Conservation (phyloP, 768 basidiomycete species). For the Xanthoconium stramineum region DNA sequence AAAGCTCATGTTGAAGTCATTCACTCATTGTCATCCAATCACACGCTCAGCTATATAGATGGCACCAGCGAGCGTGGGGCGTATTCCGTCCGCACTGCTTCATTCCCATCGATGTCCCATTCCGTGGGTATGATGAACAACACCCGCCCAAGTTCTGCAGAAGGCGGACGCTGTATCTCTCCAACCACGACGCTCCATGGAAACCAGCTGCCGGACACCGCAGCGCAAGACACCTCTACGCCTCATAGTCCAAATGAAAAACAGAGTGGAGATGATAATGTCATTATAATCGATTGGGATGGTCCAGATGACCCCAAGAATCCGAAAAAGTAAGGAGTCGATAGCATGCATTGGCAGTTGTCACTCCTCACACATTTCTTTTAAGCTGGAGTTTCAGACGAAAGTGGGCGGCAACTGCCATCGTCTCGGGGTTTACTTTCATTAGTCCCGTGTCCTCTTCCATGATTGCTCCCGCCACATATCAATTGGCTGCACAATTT, state of each 20-base stretch:
- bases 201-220: not conserved
- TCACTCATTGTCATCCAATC: too few species aligned
- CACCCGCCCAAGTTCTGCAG: not conserved
- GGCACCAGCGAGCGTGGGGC: too few species aligned
- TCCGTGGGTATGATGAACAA: not conserved
- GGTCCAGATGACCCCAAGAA: conserved; percentile 57
- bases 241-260: not conserved
- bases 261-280: not conserved
- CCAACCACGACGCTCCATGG: conserved; percentile 11
- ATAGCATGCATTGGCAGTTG: too few species aligned
- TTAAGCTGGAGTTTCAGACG: conserved; percentile 52
- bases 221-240: not conserved
- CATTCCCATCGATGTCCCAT: not conserved
- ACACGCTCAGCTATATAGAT: too few species aligned
- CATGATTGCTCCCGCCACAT: conserved; percentile 66
- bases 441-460: conserved; percentile 69
- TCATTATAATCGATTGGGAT: conserved; percentile 56
- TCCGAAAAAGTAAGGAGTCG: conserved; percentile 60
- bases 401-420: conserved; percentile 65
- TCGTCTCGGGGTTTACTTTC: conserved; percentile 67
- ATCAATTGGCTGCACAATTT: conserved; percentile 50
- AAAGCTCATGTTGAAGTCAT: too few species aligned
- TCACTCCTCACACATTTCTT: not conserved
- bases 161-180: too few species aligned
- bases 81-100: not conserved